Evolutionary conservation across 345 rosid species (phyloP), one percentile per base, ranked within the genome.

Genomic region (Iberis pinnata): DNA sequence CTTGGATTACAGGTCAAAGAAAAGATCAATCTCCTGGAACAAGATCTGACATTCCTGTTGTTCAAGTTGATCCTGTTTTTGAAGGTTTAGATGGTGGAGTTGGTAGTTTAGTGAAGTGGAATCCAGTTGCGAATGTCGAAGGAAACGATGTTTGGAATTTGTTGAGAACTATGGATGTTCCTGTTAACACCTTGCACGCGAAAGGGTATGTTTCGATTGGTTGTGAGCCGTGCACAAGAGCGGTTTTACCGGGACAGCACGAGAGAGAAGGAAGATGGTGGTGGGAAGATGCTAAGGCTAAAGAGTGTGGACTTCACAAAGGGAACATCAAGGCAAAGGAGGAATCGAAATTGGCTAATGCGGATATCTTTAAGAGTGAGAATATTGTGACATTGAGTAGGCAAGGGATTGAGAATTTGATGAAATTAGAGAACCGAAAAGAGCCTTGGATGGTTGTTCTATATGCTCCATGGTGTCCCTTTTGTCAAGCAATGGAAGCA

Each of bases 251-350:
- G 0, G 96, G 98, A 3, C 95, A 92, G 50, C 98, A 88, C 39
- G 96, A 92, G 75, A 85, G 98, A 37, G 98, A 92, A 75, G 98
- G 98, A 45, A 83, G 98, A 64, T 88, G 98, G 98, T 92, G 98
- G 98, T 92, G 98, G 98, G 98, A 92, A 80, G 98, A 92, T 38
- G 84, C 98, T 40, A 85, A 73, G 70, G 93, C 98, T 6, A 88
- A 92, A 54, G 98, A 92, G 53, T 92, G 98, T 17, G 98, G 98
- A 18, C 95, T 90, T 53, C 98, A 90, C 72, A 87, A 82, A 73
- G 95, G 95, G 32, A 90, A 90, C 18, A 40, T 92, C 27, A 84
- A 79, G 33, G 78, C 67, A n/a, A 35, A 16, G 16, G 36, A 14
- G 2, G 69, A 76, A 15, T 43, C 81, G 0, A 66, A 75, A 20